Conservation (phyloP, 2,329 filamentous ascomycete genomes). For the Scleromitrula shiraiana region DNA sequence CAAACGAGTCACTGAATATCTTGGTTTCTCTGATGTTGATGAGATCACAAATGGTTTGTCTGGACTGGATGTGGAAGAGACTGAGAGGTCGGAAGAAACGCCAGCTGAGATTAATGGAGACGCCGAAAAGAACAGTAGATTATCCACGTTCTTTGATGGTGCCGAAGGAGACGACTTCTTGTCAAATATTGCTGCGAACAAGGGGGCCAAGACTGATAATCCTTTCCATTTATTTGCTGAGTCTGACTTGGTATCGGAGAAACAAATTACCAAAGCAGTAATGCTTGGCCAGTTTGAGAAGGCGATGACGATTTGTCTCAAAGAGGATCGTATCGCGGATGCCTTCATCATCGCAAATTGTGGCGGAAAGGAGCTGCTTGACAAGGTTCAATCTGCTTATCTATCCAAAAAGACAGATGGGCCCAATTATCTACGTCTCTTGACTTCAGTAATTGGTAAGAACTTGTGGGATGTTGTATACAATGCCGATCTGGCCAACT, state of each 20-base stretch:
- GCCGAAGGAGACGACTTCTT: conserved; percentile 78
- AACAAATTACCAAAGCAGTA: conserved; percentile 76
- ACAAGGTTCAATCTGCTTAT: conserved; percentile 89
- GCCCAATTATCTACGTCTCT: conserved; percentile 84
- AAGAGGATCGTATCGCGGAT: conserved; percentile 85
- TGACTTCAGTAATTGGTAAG: conserved; percentile 89
- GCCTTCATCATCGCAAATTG: conserved; percentile 98
- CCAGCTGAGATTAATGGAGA: conserved; percentile 42
- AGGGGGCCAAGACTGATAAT: conserved; percentile 86
- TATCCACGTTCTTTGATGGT: conserved; percentile 75
- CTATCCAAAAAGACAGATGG: conserved; percentile 73
- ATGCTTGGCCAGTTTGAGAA: conserved; percentile 87
- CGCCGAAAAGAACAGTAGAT: conserved; percentile 48
- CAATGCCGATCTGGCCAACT: conserved; percentile 85
- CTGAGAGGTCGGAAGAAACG: conserved; percentile 35
- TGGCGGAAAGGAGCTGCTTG: conserved; percentile 84
- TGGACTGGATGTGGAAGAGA: conserved; percentile 25
- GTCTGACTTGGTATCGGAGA: conserved; percentile 76
- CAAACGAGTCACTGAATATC: conserved; percentile 75
- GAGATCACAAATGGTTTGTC: conserved; percentile 44
- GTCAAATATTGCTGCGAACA: conserved; percentile 74
- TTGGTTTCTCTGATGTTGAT: conserved; percentile 64
- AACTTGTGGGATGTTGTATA: conserved; percentile 98
- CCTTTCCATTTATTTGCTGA: conserved; percentile 87
- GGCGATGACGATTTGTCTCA: conserved; percentile 80